phyloP scores from a whole-genome alignment of 371 early-diverging fungal genomes.

The Haplosporangium sp. region DNA sequence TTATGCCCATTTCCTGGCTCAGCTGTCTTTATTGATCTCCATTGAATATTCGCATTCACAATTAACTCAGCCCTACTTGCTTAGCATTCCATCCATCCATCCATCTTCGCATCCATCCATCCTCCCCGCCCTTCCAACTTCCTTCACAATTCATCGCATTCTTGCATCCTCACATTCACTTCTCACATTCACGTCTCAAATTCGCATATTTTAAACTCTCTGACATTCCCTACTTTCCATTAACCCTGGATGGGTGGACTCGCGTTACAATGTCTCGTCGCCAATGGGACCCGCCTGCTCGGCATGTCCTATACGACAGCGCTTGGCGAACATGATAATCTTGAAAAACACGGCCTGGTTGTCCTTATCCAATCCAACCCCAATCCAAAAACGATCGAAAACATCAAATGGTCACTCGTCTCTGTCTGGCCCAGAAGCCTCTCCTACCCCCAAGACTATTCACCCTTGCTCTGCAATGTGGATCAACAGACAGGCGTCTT shows the following conservation, averaged over 20 bases:
- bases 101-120: neutral
- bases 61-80: neutral
- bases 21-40: no score
- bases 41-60: neutral
- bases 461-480: constrained; percentile 25
- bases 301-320: constrained; percentile 25
- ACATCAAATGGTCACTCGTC: constrained; percentile 22
- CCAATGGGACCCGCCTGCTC: constrained; percentile 21
- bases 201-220: neutral
- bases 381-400: constrained; percentile 6
- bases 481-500: constrained; percentile 24
- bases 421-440: constrained; percentile 5
- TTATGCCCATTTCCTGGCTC: neutral
- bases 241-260: constrained; percentile 17
- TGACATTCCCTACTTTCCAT: neutral
- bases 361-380: constrained; percentile 27
- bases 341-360: neutral
- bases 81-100: neutral
- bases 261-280: constrained; percentile 9
- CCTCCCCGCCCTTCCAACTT: neutral
- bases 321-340: neutral
- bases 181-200: neutral
- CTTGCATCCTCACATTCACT: neutral
- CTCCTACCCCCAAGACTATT: constrained; percentile 17
- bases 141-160: no score